Evolutionary conservation across 176 grass and related monocot genomes (phyloP), one percentile per base, ranked within the genome.

Genomic region (Carex littledalei): DNA sequence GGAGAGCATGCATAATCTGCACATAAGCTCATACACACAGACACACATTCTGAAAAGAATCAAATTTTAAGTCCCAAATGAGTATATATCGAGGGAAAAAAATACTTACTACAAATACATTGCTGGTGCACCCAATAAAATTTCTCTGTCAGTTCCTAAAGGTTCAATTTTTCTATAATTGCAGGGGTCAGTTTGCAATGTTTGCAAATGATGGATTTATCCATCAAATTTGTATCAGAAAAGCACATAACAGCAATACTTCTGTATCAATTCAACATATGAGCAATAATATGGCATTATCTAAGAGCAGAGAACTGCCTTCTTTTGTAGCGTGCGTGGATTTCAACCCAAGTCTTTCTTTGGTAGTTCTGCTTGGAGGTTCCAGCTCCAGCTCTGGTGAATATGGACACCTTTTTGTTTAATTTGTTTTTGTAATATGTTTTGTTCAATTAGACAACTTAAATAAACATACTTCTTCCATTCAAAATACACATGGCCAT

Each of bases 241-340:
- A 93, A 89, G 91, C 85, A 70, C 74, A 62, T 58, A 81, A 85
- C 74, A 76, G 35, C 64, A 81, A 18, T 90, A n/a, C 45, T 67
- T 52, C 57, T 72, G 57, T 77, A 78, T 81, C 77, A 86, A 70
- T 71, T 91, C 84, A 70, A 85, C 18, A 84, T 86, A 86, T 82
- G 62, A 93, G 56, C 84, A 84, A 90, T 83, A 76, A 86, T 21
- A 56, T 37, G 59, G 41, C 61, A 18, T 85, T 88, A 90, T 56
- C 76, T 66, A 88, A 81, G 77, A 78, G 71, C 80, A 84, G 80
- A 73, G 86, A 97, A 81, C 87, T 91, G 69, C 95, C 93, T 85
- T 63, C 52, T 86, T 89, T 79, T 87, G 87, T 98, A 78, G 85
- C 35, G 1, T 94, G 95, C 61, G n/a, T 94, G 68, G 93, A 94